Percentiles rank a stretch among this genome's conserved stretches.
Conservation (phyloP, 345 rosid genomes). For the Eucalyptus sp. region DNA sequence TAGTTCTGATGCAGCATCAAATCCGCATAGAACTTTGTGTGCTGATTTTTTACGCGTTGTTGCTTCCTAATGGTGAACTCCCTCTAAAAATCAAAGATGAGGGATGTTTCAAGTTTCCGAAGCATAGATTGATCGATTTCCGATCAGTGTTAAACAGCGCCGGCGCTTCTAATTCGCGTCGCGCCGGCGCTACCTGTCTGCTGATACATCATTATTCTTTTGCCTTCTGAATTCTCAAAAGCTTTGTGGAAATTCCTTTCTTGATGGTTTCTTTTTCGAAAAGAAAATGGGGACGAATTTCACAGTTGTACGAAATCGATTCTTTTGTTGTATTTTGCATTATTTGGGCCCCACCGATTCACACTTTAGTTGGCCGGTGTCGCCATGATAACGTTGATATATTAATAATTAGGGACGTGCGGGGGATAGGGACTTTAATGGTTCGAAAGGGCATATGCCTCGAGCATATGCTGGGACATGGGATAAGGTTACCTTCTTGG, state of each 20-base stretch:
- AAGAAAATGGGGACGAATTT: not conserved
- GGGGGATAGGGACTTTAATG: not conserved
- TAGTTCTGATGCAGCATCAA: too few relatives aligned
- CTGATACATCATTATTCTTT: not conserved
- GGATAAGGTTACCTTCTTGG: not conserved
- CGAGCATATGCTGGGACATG: not conserved
- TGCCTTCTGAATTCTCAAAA: not conserved
- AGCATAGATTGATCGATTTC: not conserved
- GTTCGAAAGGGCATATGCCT: not conserved
- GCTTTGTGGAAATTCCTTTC: not conserved
- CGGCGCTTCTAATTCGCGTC: not conserved
- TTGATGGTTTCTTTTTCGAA: not conserved
- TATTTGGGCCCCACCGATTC: not conserved
- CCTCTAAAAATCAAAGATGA: not conserved
- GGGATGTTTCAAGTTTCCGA: not conserved
- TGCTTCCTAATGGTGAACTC: not conserved
- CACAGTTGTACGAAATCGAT: not conserved
- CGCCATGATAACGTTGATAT: not conserved
- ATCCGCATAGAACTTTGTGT: not conserved
- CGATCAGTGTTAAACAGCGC: not conserved
- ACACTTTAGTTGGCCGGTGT: too few relatives aligned
- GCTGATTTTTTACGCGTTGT: not conserved
- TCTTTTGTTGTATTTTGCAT: not conserved
- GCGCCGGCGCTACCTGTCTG: not conserved
- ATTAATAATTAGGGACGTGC: not conserved